These are phyloP conservation scores for Kalmanozyma brasiliensis DNA, from an alignment of 1,284 basidiomycete species.

Conservation along the genomic window DNA sequence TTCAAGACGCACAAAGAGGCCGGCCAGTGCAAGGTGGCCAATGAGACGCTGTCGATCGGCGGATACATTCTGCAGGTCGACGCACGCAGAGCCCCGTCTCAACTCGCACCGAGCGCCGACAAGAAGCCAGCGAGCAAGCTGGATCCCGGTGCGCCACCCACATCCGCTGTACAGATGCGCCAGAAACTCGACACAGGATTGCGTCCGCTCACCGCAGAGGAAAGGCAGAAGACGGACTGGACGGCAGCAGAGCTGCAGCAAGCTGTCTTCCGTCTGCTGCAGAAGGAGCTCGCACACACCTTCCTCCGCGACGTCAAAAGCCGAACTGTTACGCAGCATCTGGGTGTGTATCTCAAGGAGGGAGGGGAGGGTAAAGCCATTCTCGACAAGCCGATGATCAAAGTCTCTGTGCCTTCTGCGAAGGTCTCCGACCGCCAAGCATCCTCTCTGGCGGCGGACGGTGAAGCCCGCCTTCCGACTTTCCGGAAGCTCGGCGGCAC, in stretches of 20 bases:
- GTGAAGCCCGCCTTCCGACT: constrained; percentile 39
- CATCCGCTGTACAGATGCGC: constrained; percentile 1
- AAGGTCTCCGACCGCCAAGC: constrained; percentile 1
- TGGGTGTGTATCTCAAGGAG: constrained; percentile 72
- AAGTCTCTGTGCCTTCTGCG: constrained; percentile 7
- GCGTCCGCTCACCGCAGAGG: constrained; percentile 27
- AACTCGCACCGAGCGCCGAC: not conserved
- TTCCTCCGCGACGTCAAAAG: constrained; percentile 79
- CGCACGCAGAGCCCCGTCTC: constrained; percentile 19
- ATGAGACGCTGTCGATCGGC: constrained; percentile 40
- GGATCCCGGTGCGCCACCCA: not conserved
- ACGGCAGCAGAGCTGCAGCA: constrained; percentile 74
- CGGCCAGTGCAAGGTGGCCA: constrained; percentile 41
- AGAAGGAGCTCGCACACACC: constrained; percentile 74
- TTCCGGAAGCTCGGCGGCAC: constrained; percentile 39
- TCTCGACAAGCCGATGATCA: constrained; percentile 30
- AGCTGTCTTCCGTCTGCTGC: constrained; percentile 74
- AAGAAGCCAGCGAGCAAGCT: not conserved
- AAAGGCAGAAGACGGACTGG: constrained; percentile 71
- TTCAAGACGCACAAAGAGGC: constrained; percentile 48
- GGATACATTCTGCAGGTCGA: constrained; percentile 51
- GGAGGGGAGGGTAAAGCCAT: constrained; percentile 69
- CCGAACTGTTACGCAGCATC: constrained; percentile 74
- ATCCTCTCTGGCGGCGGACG: not conserved
- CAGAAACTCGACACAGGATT: constrained; percentile 29